Conservation (phyloP, 306 rosid genomes). For the Cajanus cajan region DNA sequence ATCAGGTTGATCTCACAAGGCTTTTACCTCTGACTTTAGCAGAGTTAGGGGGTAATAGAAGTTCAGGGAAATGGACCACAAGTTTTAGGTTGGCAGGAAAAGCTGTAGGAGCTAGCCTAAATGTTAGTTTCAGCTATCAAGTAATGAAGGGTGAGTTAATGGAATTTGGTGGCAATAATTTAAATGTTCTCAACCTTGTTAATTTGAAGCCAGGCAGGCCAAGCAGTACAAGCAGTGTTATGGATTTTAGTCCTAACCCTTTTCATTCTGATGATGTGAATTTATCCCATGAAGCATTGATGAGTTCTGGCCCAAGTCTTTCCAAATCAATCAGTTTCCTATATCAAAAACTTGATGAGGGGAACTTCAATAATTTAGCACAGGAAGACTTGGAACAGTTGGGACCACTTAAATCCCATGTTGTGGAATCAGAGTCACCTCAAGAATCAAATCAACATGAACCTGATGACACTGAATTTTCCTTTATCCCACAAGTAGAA, state of each 20-base stretch:
- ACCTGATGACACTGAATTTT: constrained; percentile 46
- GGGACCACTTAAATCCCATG: constrained; percentile 30
- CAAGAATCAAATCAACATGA: constrained; percentile 44
- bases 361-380: constrained; percentile 31
- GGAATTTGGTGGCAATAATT: constrained; percentile 37
- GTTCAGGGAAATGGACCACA: constrained; percentile 67
- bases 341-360: constrained; percentile 64
- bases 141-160: constrained; percentile 43
- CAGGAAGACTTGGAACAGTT: constrained; percentile 34
- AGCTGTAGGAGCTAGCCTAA: constrained; percentile 67
- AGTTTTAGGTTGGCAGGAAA: constrained; percentile 70
- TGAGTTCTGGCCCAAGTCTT: constrained; percentile 51
- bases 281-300: constrained; percentile 41
- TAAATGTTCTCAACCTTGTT: constrained; percentile 37
- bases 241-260: constrained; percentile 26
- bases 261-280: constrained; percentile 43
- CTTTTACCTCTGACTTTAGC: constrained; percentile 66
- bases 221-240: constrained; percentile 31
- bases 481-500: constrained; percentile 59
- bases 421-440: constrained; percentile 34
- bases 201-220: constrained; percentile 34
- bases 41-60: constrained; percentile 63
- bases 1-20: constrained; percentile 68
- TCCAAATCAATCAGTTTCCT: constrained; percentile 59
- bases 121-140: constrained; percentile 73